phyloP scores from a whole-genome alignment of 192 early-diverging fungal species.

The Dispira parvispora region DNA sequence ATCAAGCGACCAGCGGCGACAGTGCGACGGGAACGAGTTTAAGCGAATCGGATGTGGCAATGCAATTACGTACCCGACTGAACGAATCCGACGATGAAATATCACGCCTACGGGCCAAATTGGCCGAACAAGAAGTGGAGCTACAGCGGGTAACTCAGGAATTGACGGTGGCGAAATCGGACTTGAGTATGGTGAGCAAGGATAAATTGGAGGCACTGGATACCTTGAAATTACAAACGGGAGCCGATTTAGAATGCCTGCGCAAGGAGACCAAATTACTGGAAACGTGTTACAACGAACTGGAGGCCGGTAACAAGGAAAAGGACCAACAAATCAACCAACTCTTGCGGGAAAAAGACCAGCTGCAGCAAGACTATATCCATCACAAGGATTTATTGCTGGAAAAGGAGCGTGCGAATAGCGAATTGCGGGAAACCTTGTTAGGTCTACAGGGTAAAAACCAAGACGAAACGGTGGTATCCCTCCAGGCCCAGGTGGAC shows the following conservation, averaged over 20 bases:
- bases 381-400: constrained; percentile 13
- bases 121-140: constrained; percentile 22
- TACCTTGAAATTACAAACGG: constrained; percentile 19
- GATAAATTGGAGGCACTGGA: constrained; percentile 21
- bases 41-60: constrained; percentile 16
- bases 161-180: constrained; percentile 16
- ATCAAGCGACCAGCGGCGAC: constrained; percentile 12
- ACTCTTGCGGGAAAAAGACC: constrained; percentile 37
- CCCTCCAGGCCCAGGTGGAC: constrained; percentile 21
- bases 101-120: constrained; percentile 16
- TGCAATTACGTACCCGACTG: constrained; percentile 14
- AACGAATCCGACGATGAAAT: constrained; percentile 13
- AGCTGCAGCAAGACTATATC: constrained; percentile 22
- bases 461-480: constrained; percentile 14
- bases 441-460: constrained; percentile 15
- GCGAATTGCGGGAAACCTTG: constrained; percentile 16
- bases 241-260: constrained; percentile 23
- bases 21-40: constrained; percentile 14
- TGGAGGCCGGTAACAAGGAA: constrained; percentile 24
- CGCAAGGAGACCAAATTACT: constrained; percentile 21
- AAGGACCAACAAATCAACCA: constrained; percentile 33
- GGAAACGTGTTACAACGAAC: constrained; percentile 26
- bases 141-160: constrained; percentile 19
- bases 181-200: constrained; percentile 12
- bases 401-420: constrained; percentile 18